Percentiles rank a stretch among this genome's conserved stretches.
Evolutionary conservation across 1,139 yeast species (phyloP).

Genomic region (Sugiyamaella japonica): DNA sequence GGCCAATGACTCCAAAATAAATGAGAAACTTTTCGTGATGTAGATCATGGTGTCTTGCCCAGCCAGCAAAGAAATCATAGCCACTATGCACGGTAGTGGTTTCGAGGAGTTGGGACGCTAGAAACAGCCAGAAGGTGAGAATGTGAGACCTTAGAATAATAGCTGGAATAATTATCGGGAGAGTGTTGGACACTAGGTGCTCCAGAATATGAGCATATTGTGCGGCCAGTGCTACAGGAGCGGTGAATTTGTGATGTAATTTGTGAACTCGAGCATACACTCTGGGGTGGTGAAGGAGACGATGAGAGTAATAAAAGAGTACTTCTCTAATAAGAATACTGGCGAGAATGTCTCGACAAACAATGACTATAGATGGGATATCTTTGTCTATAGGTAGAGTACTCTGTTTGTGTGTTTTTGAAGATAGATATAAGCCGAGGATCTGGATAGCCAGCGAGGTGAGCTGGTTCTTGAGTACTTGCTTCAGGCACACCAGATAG

Average conservation of each 20-base stretch:
- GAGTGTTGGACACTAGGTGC: conserved; percentile 28
- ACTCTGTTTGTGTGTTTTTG: conserved; percentile 5
- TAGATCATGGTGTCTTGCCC: conserved; percentile 30
- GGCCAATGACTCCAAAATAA: conserved; percentile 29
- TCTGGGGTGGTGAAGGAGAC: conserved; percentile 25
- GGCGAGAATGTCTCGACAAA: conserved; percentile 20
- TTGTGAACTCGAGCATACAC: conserved; percentile 28
- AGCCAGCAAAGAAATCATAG: conserved; percentile 27
- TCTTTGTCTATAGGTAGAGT: conserved; percentile 10
- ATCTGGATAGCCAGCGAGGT: conserved; percentile 20
- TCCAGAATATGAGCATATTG: conserved; percentile 30
- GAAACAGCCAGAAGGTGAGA: conserved; percentile 24
- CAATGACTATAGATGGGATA: conserved; percentile 23
- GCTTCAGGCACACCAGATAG: conserved; percentile 22
- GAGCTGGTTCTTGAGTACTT: conserved; percentile 22
- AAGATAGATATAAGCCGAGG: conserved; percentile 10
- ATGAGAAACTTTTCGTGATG: conserved; percentile 31
- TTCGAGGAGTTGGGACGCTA: conserved; percentile 26
- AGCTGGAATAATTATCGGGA: conserved; percentile 28
- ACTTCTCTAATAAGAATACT: conserved; percentile 26
- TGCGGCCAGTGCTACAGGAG: conserved; percentile 31
- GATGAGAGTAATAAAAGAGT: conserved; percentile 29
- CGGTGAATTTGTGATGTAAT: conserved; percentile 30
- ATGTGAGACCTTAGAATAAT: conserved; percentile 25
- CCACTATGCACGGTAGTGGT: conserved; percentile 32